A percentile compares a stretch with the other conserved stretches of the same genome.
Evolutionary conservation across 1,284 basidiomycete genomes (phyloP).

Genomic region (Rhodofomes roseus): DNA sequence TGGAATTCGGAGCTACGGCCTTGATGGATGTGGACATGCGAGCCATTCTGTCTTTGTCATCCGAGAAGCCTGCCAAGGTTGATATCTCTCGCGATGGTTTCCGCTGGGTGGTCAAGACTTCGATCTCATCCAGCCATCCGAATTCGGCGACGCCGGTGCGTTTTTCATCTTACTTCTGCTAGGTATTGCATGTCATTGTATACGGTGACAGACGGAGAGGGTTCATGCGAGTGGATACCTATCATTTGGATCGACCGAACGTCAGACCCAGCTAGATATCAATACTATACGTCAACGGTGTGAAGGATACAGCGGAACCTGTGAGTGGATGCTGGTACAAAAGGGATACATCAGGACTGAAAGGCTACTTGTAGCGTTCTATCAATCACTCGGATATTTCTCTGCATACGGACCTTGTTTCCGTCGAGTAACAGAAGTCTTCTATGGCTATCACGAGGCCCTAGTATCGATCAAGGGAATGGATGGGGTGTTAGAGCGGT

Average conservation of each 20-base stretch:
- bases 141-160: not conserved
- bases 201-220: not conserved
- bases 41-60: constrained; percentile 22
- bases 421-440: constrained; percentile 2
- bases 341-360: not conserved
- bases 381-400: constrained; percentile 1
- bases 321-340: not conserved
- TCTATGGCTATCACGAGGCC: constrained; percentile 1
- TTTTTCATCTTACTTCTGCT: not conserved
- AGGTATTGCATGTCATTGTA: not conserved
- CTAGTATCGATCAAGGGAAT: constrained; percentile 4
- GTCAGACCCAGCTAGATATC: not conserved
- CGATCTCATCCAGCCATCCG: not conserved
- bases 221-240: constrained; percentile 5
- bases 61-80: constrained; percentile 26
- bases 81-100: constrained; percentile 23
- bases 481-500: not conserved
- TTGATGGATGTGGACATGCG: constrained; percentile 21
- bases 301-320: not conserved
- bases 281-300: not conserved
- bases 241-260: not conserved
- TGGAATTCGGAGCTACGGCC: constrained; percentile 21
- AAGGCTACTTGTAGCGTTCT: not conserved
- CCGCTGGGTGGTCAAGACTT: constrained; percentile 26
- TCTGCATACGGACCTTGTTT: constrained; percentile 3